Base-by-base conservation (phyloP, 1,284 basidiomycete species). In the Cutaneotrichosporon cavernicola region DNA sequence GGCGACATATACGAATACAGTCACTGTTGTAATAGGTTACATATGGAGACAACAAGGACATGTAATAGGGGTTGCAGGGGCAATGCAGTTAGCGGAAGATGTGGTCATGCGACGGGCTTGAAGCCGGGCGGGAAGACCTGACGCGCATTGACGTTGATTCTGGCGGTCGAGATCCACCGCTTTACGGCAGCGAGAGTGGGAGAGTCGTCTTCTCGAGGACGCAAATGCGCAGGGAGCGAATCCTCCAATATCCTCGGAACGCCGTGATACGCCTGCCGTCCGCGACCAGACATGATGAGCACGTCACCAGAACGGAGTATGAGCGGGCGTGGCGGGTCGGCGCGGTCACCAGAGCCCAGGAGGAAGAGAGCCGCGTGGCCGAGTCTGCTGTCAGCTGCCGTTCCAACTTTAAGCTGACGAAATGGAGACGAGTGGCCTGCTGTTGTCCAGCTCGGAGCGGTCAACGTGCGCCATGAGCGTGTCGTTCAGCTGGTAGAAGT, bases 381-480 rank as follows among this genome's bases (percentile, higher is more conserved):
- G 8, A 96, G 85, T 1, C 92, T 94, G 71, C 18, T n/a, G 57
- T 49, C n/a, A 65, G 40, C 47, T 32, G 26, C 8, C 7, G 14
- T 4, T 7, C 5, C 14, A 16, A n/a, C 1, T 6, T 11, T 18
- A 2, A 34, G 77, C 88, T 73, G 70, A 93, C 90, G 92, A 95
- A 56, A 97, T 87, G 0, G 92, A 95, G 4, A 96, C 90, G 0
- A 97, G 85, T 0, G 93, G 93, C 2, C 91, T 68, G 30, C 74
- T 68, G 4, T 90, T 38, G 87, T 94, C 57, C 86, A 88, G 73
- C 77, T 97, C 94, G 21, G 92, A 92, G 26, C 90, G 89, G 80
- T 97, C 94, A 43, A 95, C 91, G 74, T 97, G 93, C 0, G 86
- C 93, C 89, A 96, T 96, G 30, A 97, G 85, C 0, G 91, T 91